Evolutionary conservation across 1,139 yeast species (phyloP).

Genomic region (Chernovozyma aurita): DNA sequence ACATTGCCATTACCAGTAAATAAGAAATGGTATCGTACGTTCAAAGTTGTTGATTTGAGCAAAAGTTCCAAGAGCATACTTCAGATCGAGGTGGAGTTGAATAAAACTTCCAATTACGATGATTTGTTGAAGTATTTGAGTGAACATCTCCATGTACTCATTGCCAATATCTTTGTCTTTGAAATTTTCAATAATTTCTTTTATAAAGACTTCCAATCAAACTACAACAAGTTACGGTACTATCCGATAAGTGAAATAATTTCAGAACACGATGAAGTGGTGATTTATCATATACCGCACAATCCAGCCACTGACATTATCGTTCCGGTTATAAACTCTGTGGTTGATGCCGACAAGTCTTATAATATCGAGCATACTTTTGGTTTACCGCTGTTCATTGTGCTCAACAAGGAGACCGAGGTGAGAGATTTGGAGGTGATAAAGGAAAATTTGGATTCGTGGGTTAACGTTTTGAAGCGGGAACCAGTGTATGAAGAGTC

Average conservation of each 20-base stretch:
- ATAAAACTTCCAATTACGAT: constrained; percentile 58
- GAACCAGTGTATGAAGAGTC: constrained; percentile 24
- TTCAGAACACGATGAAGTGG: constrained; percentile 55
- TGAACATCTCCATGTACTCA: constrained; percentile 42
- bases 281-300: constrained; percentile 64
- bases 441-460: constrained; percentile 39
- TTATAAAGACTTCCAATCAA: constrained; percentile 64
- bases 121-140: constrained; percentile 64
- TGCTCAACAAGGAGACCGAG: constrained; percentile 46
- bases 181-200: constrained; percentile 71
- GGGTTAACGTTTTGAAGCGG: constrained; percentile 24
- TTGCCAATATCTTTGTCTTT: constrained; percentile 49
- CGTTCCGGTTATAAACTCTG: constrained; percentile 65
- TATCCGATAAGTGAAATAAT: constrained; percentile 70
- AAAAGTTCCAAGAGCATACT: constrained; percentile 21
- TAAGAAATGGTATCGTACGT: constrained; percentile 66
- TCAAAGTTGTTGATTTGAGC: constrained; percentile 57
- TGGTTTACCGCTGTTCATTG: constrained; percentile 74
- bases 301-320: constrained; percentile 42
- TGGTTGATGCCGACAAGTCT: constrained; percentile 37
- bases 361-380: constrained; percentile 40
- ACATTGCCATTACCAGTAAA: constrained; percentile 85
- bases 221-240: constrained; percentile 53
- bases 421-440: constrained; percentile 49
- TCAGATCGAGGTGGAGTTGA: constrained; percentile 65